Base-by-base conservation (phyloP, 1,139 yeast genomes). In the Trichomonascaceae sp. region DNA sequence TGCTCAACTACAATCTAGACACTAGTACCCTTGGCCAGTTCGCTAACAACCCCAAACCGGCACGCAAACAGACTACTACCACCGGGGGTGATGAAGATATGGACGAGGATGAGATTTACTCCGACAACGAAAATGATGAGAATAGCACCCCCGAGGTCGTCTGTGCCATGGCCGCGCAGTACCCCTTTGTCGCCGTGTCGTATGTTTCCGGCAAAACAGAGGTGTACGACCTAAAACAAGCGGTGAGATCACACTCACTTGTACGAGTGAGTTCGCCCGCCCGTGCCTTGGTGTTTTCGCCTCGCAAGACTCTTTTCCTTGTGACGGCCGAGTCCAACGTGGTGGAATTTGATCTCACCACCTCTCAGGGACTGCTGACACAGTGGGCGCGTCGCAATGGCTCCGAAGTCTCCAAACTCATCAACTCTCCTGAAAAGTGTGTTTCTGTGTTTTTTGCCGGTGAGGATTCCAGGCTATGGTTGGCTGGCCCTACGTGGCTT, bases 401-500 rank as follows among this genome's bases (percentile, higher is more conserved):
- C 16, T 92, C 79, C 37, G 65, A 71, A 36, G 59, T 87, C 42
- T 96, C 97, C 3, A 63, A 62, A 28, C 74, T 80, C 42, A 55
- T 67, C 22, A 57, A 65, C 5, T 62, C 72, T 38, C 72, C 69
- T 20, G 92, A 80, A 42, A 76, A 77, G 47, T 79, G 93, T 37
- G 67, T 73, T 43, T 95, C 94, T 5, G 57, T 80, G 17, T 82
- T 80, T 49, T 48, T 46, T 16, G 51, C 53, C 5, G 36, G 44
- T 2, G 48, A 56, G 29, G 50, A 60, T 2, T 62, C 67, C 34
- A 59, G 69, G 29, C 62, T 79, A 17, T 87, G 96, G 96, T 56
- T 85, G 15, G 85, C 81, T 70, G 94, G 96, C 2, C 67, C 81
- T n/a, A 70, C 71, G 34, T 89, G 95, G 93, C 52, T 87, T 15